Evolutionary conservation across 2,329 filamentous ascomycete species (phyloP).

Genomic region (Leptographium wingfieldii): DNA sequence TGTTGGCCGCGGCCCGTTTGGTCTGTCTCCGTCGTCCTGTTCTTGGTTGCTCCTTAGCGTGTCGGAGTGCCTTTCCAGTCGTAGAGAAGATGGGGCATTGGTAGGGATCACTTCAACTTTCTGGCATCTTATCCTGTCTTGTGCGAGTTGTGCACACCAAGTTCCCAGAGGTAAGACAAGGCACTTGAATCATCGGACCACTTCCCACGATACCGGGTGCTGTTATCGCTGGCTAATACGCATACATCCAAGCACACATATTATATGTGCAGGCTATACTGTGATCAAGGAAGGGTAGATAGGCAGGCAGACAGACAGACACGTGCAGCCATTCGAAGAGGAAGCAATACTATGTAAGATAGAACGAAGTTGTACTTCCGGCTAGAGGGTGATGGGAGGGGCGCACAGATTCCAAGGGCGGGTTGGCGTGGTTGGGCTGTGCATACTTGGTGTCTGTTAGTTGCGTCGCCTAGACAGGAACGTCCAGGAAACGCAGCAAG

Average conservation of each 20-base stretch:
- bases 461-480: background rate
- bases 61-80: background rate
- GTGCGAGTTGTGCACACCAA: background rate
- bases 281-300: background rate
- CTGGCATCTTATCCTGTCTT: background rate
- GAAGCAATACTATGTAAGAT: background rate
- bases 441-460: background rate
- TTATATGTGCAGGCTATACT: background rate
- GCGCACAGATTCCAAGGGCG: background rate
- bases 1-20: background rate
- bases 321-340: background rate
- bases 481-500: background rate
- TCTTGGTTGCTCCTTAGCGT: background rate
- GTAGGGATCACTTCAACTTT: background rate
- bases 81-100: background rate
- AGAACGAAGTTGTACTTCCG: background rate
- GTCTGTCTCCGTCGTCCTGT: background rate
- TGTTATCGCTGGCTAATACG: background rate
- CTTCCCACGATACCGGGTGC: background rate
- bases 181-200: background rate
- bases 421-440: background rate
- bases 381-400: background rate
- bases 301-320: background rate
- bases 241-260: too few relatives aligned
- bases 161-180: background rate